Conservation (phyloP, 345 rosid genomes). For the Citrus inodora region DNA sequence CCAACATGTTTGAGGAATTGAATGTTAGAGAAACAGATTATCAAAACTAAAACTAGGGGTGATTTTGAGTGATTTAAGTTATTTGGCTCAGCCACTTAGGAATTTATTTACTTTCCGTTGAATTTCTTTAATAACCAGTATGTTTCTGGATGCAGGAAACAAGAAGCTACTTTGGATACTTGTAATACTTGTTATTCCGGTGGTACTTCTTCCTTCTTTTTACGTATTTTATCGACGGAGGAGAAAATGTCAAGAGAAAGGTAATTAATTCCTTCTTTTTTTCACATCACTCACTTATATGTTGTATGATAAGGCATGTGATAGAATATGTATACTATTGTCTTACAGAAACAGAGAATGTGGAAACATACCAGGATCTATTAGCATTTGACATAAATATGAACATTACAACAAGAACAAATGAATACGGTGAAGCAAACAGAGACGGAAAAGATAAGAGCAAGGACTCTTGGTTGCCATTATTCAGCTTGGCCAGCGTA, state of each 20-base stretch:
- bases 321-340: too few species aligned
- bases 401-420: neutral
- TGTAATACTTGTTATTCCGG: neutral
- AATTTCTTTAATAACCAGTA: too few species aligned
- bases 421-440: neutral
- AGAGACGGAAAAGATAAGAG: too few species aligned
- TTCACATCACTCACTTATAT: neutral
- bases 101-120: neutral
- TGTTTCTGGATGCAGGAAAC: neutral
- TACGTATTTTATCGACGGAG: neutral
- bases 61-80: too few species aligned
- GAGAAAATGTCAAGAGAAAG: conserved; percentile 7
- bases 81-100: too few species aligned
- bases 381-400: conserved; percentile 17
- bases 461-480: conserved; percentile 14
- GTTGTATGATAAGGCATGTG: neutral
- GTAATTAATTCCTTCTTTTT: neutral
- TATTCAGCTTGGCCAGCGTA: conserved; percentile 26
- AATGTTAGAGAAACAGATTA: neutral
- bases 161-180: conserved; percentile 1
- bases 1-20: neutral
- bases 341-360: neutral
- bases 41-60: too few species aligned
- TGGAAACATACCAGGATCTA: conserved; percentile 10
- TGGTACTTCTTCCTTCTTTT: neutral